Evolutionary conservation across 805 yeast species (phyloP), one percentile per base, ranked within the genome.

Genomic region (Dipodascopsis tothii): DNA sequence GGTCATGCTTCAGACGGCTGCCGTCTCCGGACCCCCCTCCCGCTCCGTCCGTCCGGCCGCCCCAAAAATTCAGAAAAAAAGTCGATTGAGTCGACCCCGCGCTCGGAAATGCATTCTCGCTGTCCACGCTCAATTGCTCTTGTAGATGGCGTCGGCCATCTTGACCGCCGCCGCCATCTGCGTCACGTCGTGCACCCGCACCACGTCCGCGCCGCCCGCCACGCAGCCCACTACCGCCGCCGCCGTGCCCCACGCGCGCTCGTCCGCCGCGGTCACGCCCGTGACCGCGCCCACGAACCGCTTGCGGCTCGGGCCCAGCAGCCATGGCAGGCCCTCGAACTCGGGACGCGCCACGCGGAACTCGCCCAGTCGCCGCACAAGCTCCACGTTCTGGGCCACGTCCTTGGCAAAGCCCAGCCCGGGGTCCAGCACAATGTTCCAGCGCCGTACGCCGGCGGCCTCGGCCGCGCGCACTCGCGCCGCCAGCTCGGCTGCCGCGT

Each of bases 381-480:
- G 55, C 19, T 71, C 71, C 25, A 88, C 52, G 60, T 88, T 90
- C 57, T 88, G 95, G 5, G 60, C 52, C n/a, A 72, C 55, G 41
- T 71, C 73, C 61, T 92, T 92, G n/a, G 97, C 96, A 64, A 92
- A 92, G 1, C 99, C 98, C 34, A 92, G 65, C 2, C 98, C 98
- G 0, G 99, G 98, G 60, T 92, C 99, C 3, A 87, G 57, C 16
- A 92, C 77, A 2, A 92, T 67, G 63, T 92, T 97, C 95, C 96
- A 92, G 62, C 90, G 78, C 46, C 72, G 69, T 1, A 90, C 77
- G 3, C 95, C 95, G 0, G 61, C 65, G 1, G 54, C 56, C 35
- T 74, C 64, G 9, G 95, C 94, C 43, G 66, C 69, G 0, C 61
- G 53, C 22, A 86, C 70, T 43, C 77, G 74, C 2, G 54, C 51